A percentile compares a stretch with the other conserved stretches of the same genome.
phyloP scores from a whole-genome alignment of 345 rosid species.

The Chamaenerion angustifolium region DNA sequence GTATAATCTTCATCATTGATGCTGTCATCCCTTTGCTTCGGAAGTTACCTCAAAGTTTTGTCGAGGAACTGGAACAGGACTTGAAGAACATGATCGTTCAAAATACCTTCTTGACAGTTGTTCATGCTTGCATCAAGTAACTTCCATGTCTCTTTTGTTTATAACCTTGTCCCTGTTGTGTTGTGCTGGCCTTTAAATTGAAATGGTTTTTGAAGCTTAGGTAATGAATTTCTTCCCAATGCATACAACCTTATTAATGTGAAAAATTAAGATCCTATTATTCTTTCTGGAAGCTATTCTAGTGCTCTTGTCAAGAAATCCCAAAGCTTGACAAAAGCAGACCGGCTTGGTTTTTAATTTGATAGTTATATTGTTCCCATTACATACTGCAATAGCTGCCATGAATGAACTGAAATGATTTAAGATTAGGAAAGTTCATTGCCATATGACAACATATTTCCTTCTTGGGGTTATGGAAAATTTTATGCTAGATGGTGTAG shows the following conservation, averaged over 20 bases:
- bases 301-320: too few species aligned
- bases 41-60: conserved; percentile 61
- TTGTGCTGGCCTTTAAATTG: background rate
- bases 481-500: too few species aligned
- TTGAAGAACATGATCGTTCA: conserved; percentile 91
- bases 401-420: too few species aligned
- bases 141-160: conserved; percentile 7
- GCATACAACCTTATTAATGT: background rate
- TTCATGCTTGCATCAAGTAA: conserved; percentile 97
- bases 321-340: too few species aligned
- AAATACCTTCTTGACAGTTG: conserved; percentile 91
- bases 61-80: conserved; percentile 93
- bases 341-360: too few species aligned
- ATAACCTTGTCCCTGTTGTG: background rate
- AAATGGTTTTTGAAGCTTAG: background rate
- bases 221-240: background rate
- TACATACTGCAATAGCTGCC: too few species aligned
- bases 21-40: conserved; percentile 77
- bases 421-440: too few species aligned
- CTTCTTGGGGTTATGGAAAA: too few species aligned
- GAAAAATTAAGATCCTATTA: background rate
- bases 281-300: too few species aligned
- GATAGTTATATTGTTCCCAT: too few species aligned
- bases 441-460: too few species aligned
- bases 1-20: conserved; percentile 80